Conservation (phyloP, 2,329 filamentous ascomycete species). For the Cytospora mali region DNA sequence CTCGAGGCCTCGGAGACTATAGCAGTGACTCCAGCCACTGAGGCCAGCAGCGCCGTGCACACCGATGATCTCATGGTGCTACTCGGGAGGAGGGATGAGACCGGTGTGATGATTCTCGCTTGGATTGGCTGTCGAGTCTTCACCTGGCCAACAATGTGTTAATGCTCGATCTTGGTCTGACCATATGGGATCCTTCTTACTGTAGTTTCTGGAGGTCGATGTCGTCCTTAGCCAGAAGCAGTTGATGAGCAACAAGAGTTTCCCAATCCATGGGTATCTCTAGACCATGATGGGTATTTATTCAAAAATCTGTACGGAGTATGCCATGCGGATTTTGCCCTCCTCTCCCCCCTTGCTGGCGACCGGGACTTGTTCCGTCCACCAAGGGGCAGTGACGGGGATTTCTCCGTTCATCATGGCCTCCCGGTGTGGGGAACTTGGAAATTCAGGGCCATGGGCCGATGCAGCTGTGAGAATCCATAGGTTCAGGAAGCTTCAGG, state of each 20-base stretch:
- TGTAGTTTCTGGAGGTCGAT: not conserved
- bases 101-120: not conserved
- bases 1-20: conserved; percentile 26
- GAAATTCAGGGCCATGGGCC: conserved; percentile 1
- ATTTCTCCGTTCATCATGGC: not conserved
- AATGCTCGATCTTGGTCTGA: not conserved
- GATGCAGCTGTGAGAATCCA: not conserved
- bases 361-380: not conserved
- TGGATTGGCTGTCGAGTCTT: not conserved
- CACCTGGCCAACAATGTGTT: not conserved
- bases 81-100: conserved; percentile 1
- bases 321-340: too few relatives aligned
- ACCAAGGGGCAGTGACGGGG: not conserved
- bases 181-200: not conserved
- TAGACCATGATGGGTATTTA: not conserved
- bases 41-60: conserved; percentile 29
- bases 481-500: too few relatives aligned
- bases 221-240: not conserved
- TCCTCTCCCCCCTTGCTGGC: not conserved
- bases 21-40: conserved; percentile 26
- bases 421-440: not conserved
- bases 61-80: conserved; percentile 30
- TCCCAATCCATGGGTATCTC: not conserved
- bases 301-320: not conserved
- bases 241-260: not conserved